Conservation (phyloP, 140 eudicot genomes). For the Bidens hawaiensis region DNA sequence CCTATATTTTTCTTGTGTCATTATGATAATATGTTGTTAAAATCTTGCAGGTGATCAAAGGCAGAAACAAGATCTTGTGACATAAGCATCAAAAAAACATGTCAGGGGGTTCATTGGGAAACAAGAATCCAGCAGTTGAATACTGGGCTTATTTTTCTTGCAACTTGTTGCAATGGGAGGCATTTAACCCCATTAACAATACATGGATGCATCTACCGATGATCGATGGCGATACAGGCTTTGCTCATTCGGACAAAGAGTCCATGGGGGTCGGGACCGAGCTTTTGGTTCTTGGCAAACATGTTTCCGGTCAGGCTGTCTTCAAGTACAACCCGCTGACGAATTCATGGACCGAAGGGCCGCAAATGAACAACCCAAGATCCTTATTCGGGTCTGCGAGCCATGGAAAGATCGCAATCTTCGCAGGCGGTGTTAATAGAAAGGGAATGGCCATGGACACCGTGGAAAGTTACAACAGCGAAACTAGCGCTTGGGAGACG, state of each 20-base stretch:
- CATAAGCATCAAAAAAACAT: conserved; percentile 8
- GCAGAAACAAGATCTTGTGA: background rate
- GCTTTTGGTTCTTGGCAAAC: conserved; percentile 57
- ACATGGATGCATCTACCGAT: conserved; percentile 62
- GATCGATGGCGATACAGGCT: conserved; percentile 36
- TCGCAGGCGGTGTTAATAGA: conserved; percentile 70
- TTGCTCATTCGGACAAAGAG: conserved; percentile 53
- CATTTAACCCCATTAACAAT: conserved; percentile 56
- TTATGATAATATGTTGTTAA: no score
- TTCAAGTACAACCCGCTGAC: conserved; percentile 52
- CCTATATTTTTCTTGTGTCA: background rate
- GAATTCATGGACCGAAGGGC: conserved; percentile 52
- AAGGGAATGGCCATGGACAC: conserved; percentile 30
- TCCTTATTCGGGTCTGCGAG: conserved; percentile 73
- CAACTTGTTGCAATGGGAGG: conserved; percentile 61
- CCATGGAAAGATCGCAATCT: conserved; percentile 56
- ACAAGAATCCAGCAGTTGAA: conserved; percentile 32
- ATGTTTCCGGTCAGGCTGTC: conserved; percentile 32
- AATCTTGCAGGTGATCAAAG: conserved; percentile 8
- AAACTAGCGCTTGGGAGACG: conserved; percentile 44
- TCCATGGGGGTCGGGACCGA: conserved; percentile 74
- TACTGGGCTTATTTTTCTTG: conserved; percentile 74
- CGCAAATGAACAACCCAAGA: conserved; percentile 59
- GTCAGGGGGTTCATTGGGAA: conserved; percentile 14
- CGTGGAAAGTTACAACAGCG: conserved; percentile 55